These are phyloP conservation scores for Phragmites australis DNA, from an alignment of 176 grass and related monocot species.

Conservation along the genomic window DNA sequence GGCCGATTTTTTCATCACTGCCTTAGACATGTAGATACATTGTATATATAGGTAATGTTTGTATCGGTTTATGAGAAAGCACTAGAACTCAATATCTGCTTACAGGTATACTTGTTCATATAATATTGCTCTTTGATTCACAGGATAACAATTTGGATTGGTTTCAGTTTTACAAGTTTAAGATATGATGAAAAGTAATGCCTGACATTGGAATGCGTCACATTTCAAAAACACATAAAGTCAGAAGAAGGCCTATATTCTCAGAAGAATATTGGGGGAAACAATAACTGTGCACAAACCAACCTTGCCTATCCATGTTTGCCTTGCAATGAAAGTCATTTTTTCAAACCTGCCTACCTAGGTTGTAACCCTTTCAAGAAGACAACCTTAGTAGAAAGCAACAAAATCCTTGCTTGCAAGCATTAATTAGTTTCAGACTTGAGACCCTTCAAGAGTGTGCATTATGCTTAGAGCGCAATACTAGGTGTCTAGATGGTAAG, in stretches of 20 bases:
- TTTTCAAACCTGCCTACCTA: neutral
- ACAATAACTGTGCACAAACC: neutral
- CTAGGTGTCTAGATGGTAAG: neutral
- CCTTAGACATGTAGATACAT: too few relatives aligned
- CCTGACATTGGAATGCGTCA: neutral
- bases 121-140: neutral
- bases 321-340: neutral
- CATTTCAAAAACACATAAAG: neutral
- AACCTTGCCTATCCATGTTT: neutral
- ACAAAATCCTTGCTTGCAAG: neutral
- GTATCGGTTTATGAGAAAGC: neutral
- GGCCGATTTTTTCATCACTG: too few relatives aligned
- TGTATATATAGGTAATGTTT: neutral
- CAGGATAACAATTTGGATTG: neutral
- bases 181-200: neutral
- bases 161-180: neutral
- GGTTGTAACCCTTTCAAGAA: neutral
- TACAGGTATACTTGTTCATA: neutral
- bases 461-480: neutral
- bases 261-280: neutral
- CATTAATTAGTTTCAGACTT: neutral
- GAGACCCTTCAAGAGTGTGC: neutral
- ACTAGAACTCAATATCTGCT: neutral
- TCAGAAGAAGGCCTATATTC: neutral
- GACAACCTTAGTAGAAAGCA: neutral